These are phyloP conservation scores for Puccinia novopanici DNA, from an alignment of 1,284 basidiomycete species.

Conservation along the genomic window DNA sequence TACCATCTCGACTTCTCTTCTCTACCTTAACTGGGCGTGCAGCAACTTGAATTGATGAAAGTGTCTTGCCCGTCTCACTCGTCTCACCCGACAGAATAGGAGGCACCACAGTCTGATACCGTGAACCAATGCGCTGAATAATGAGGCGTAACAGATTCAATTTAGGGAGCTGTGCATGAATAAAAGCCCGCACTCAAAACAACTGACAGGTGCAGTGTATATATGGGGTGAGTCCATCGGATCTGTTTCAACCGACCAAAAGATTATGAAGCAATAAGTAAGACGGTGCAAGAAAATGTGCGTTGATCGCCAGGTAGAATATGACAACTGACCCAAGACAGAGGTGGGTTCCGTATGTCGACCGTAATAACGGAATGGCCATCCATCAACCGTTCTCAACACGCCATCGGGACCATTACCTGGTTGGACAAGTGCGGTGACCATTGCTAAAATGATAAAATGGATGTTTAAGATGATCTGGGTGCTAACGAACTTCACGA, in stretches of 20 bases:
- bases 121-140: constrained; percentile 42
- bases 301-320: neutral
- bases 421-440: constrained; percentile 37
- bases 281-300: neutral
- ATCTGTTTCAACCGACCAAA: constrained; percentile 24
- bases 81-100: constrained; percentile 7
- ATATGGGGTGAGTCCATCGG: constrained; percentile 47
- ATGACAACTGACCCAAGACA: constrained; percentile 32
- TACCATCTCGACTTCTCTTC: constrained; percentile 44
- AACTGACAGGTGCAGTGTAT: constrained; percentile 48
- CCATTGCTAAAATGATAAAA: constrained; percentile 15
- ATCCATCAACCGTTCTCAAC: constrained; percentile 47
- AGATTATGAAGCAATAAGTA: neutral
- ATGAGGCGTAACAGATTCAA: neutral
- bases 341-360: constrained; percentile 46
- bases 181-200: neutral
- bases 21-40: constrained; percentile 23
- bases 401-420: constrained; percentile 37
- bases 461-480: neutral
- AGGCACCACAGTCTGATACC: constrained; percentile 43
- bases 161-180: neutral
- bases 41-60: constrained; percentile 2
- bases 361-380: constrained; percentile 50
- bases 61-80: neutral
- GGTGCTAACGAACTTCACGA: neutral